Evolutionary conservation across 83 land plant species (phyloP).

Genomic region (Picea abies): DNA sequence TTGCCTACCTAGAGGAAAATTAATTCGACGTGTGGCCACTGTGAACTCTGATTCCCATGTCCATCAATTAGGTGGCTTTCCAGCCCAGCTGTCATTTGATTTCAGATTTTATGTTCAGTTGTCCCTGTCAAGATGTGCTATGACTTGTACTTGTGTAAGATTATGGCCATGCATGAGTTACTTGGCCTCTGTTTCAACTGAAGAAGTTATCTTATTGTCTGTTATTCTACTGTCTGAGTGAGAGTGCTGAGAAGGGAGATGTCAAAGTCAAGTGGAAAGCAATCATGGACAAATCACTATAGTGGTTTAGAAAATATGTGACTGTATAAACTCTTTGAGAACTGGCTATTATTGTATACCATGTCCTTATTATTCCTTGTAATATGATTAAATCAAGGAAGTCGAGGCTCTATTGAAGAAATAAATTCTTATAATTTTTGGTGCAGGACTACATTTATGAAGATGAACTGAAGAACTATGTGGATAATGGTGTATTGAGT

Average conservation of each 20-base stretch:
- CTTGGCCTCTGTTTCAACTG: neutral
- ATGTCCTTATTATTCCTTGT: neutral
- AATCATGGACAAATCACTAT: neutral
- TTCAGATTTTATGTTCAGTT: neutral
- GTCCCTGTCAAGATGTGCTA: no score
- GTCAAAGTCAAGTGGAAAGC: neutral
- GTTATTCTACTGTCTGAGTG: neutral
- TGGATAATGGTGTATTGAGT: constrained; percentile 66
- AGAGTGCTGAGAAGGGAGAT: neutral
- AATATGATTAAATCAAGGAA: no score
- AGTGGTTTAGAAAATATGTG: no score
- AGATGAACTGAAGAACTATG: constrained; percentile 75
- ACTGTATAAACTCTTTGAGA: neutral
- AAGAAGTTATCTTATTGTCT: no score
- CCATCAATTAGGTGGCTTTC: neutral
- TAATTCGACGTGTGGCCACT: neutral
- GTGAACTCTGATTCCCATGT: neutral
- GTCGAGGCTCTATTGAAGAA: neutral
- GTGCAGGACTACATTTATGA: constrained; percentile 92
- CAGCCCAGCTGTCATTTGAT: neutral
- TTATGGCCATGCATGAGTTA: neutral
- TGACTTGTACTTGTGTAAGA: neutral
- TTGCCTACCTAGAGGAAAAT: neutral
- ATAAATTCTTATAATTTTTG: neutral
- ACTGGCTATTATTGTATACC: neutral